Base-by-base conservation (phyloP, 1,139 yeast genomes). In the Yamadazyma triangularis region DNA sequence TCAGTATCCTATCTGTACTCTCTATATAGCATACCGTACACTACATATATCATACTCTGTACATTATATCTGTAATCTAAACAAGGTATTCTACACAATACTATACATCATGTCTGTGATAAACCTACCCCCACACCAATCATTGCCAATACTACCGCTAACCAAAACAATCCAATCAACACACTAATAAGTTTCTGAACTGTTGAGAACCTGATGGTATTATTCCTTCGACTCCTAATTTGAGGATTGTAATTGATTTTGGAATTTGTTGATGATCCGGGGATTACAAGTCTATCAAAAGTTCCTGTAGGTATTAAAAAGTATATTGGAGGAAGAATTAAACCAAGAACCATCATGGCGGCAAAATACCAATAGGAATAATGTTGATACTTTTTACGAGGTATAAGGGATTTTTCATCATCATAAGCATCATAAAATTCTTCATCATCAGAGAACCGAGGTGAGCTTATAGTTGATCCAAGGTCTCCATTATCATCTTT, bases 81-180 rank as follows among this genome's bases (percentile, higher is more conserved):
- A n/a, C n/a, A n/a, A n/a, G n/a, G n/a, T n/a, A n/a, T n/a, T n/a
- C n/a, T n/a, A n/a, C n/a, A n/a, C n/a, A n/a, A n/a, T n/a, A n/a
- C n/a, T n/a, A n/a, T n/a, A n/a, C n/a, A n/a, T n/a, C n/a, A n/a
- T n/a, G n/a, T n/a, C n/a, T n/a, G n/a, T n/a, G n/a, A n/a, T n/a
- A n/a, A n/a, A 2, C 68, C 70, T 16, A 66, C 38, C 0, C 70
- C 70, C 5, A 65, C 61, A 0, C 65, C 71, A 12, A 66, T 60
- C 70, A 64, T 62, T 10, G 69, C 63, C 16, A 64, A 35, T 4
- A 63, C 51, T 4, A 57, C 41, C 10, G 42, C 32, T 7, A 60
- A 31, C 73, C 73, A 66, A 2, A 54, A 9, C 8, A 64, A 12
- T 3, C 72, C 72, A 3, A 60, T 14, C 0, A 44, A 35, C 5